These are phyloP conservation scores for Myriosclerotinia curreyana DNA, from an alignment of 2,329 filamentous ascomycete species.

Conservation along the genomic window DNA sequence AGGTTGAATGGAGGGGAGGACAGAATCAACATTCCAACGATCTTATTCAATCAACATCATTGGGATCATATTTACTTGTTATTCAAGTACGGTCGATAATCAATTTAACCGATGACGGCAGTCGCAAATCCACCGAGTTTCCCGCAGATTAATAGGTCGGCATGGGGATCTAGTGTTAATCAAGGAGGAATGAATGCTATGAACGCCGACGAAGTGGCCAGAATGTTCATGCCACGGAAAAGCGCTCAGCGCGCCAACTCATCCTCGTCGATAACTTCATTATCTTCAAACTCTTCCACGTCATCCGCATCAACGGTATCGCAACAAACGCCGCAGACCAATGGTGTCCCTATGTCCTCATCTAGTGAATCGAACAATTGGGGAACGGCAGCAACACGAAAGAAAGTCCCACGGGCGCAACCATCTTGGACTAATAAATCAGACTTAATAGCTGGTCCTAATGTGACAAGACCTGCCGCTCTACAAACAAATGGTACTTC, in stretches of 20 bases:
- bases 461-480: slow-evolving; percentile 59
- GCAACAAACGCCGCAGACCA: slow-evolving; percentile 58
- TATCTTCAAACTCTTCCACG: slow-evolving; percentile 55
- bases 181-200: slow-evolving; percentile 65
- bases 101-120: slow-evolving; percentile 55
- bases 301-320: slow-evolving; percentile 63
- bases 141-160: slow-evolving; percentile 60
- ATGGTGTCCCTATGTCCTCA: slow-evolving; percentile 48
- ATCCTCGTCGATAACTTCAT: slow-evolving; percentile 77
- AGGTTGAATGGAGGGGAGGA: slow-evolving; percentile 23
- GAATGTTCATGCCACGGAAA: slow-evolving; percentile 89
- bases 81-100: slow-evolving; percentile 11
- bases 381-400: slow-evolving; percentile 47
- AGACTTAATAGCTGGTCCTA: slow-evolving; percentile 60
- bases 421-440: slow-evolving; percentile 65
- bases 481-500: slow-evolving; percentile 57
- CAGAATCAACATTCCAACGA: slow-evolving; percentile 25
- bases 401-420: slow-evolving; percentile 48
- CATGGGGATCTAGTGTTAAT: slow-evolving; percentile 61
- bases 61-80: slow-evolving; percentile 19
- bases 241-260: slow-evolving; percentile 83
- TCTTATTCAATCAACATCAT: slow-evolving; percentile 21
- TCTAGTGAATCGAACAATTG: slow-evolving; percentile 33
- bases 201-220: slow-evolving; percentile 79
- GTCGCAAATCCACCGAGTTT: slow-evolving; percentile 64